phyloP scores from a whole-genome alignment of 768 basidiomycete genomes.

The Termitomyces sp. region DNA sequence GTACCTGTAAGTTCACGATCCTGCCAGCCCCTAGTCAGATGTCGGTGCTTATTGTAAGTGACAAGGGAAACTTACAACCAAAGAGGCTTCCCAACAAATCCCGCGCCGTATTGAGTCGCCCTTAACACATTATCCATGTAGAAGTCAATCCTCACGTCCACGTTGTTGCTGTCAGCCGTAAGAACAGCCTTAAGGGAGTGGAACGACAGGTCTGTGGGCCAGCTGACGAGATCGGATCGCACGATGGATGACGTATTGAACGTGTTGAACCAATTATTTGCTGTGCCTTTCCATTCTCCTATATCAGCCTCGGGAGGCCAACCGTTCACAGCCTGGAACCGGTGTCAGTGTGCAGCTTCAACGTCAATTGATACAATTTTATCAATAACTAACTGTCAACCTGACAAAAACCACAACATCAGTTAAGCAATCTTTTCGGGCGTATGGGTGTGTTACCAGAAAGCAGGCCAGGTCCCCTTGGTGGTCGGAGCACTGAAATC shows the following conservation, averaged over 20 bases:
- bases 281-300: conserved; percentile 47
- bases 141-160: conserved; percentile 39
- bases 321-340: conserved; percentile 33
- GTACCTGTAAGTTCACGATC: conserved; percentile 42
- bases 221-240: conserved; percentile 35
- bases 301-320: conserved; percentile 46
- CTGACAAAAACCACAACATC: conserved; percentile 14
- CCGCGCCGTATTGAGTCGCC: conserved; percentile 38
- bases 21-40: conserved; percentile 18
- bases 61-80: conserved; percentile 35
- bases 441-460: conserved; percentile 28
- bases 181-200: conserved; percentile 42
- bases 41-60: background rate
- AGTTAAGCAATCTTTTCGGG: background rate
- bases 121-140: conserved; percentile 37
- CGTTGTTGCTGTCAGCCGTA: conserved; percentile 35
- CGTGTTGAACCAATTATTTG: conserved; percentile 43
- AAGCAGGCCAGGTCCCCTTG: conserved; percentile 43
- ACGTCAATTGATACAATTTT: background rate
- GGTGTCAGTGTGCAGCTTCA: background rate
- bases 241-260: conserved; percentile 45
- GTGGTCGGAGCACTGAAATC: conserved; percentile 43
- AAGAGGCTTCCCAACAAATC: conserved; percentile 39
- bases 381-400: conserved; percentile 27
- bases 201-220: conserved; percentile 44